phyloP scores from a whole-genome alignment of 2,329 filamentous ascomycete genomes.

The Grosmannia clavigera region DNA sequence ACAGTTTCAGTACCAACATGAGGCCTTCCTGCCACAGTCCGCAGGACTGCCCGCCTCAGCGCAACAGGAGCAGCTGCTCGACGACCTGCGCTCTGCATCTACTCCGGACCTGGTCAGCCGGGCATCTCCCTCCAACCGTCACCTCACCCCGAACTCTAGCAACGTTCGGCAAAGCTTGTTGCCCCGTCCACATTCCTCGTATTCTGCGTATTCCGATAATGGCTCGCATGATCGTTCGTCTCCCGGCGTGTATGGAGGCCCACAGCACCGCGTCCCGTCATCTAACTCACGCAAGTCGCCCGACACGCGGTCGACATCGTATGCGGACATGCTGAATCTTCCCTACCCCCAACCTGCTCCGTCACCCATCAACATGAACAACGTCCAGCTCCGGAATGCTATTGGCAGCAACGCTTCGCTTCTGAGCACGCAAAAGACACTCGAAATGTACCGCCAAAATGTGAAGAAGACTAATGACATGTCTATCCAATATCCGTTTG shows the following conservation, averaged over 20 bases:
- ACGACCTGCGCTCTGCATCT: constrained; percentile 34
- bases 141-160: constrained; percentile 47
- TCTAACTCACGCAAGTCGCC: constrained; percentile 41
- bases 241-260: constrained; percentile 30
- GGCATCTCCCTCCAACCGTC: constrained; percentile 41
- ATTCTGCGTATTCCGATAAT: constrained; percentile 62
- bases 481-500: constrained; percentile 90
- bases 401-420: constrained; percentile 87
- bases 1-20: constrained; percentile 50
- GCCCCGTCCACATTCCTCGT: constrained; percentile 61
- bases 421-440: constrained; percentile 80
- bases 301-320: constrained; percentile 39
- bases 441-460: constrained; percentile 95
- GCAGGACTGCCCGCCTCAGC: not conserved
- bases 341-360: constrained; percentile 70
- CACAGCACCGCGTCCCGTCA: constrained; percentile 34
- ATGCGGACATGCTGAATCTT: constrained; percentile 48
- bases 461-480: constrained; percentile 93
- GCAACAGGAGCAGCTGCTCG: constrained; percentile 19
- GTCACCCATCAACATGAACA: constrained; percentile 60
- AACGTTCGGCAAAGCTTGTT: constrained; percentile 44
- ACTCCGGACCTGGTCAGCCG: constrained; percentile 40
- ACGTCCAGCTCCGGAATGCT: constrained; percentile 62
- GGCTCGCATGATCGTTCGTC: constrained; percentile 48
- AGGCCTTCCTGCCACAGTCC: constrained; percentile 24